Evolutionary conservation across 2,329 filamentous ascomycete species (phyloP).

Genomic region (Colletotrichum endophyticum): DNA sequence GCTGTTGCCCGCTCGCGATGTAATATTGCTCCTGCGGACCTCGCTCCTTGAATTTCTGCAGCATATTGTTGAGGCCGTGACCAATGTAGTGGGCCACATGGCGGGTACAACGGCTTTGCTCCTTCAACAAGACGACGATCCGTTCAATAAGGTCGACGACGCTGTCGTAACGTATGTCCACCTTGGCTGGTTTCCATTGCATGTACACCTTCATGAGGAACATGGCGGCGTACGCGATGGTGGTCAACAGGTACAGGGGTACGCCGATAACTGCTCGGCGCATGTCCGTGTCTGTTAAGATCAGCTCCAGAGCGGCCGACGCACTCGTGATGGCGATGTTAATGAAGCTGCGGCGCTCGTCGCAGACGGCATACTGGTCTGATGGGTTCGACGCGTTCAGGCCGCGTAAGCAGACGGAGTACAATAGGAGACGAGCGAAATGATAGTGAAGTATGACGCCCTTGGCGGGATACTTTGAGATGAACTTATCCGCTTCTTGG

Average conservation of each 20-base stretch:
- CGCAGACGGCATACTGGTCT: slow-evolving; percentile 45
- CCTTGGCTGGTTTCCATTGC: slow-evolving; percentile 31
- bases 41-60: slow-evolving; percentile 29
- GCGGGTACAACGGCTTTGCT: slow-evolving; percentile 26
- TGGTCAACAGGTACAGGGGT: slow-evolving; percentile 35
- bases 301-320: slow-evolving; percentile 30
- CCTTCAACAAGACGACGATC: slow-evolving; percentile 26
- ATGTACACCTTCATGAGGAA: slow-evolving; percentile 37
- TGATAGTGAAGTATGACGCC: slow-evolving; percentile 54
- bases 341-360: slow-evolving; percentile 48
- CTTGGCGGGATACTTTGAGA: slow-evolving; percentile 54
- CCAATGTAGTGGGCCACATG: slow-evolving; percentile 34
- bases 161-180: slow-evolving; percentile 34
- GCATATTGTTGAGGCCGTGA: slow-evolving; percentile 31
- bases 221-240: slow-evolving; percentile 34
- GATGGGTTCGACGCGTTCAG: slow-evolving; percentile 25
- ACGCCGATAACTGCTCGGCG: slow-evolving; percentile 33
- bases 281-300: slow-evolving; percentile 34
- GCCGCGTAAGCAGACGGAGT: slow-evolving; percentile 50
- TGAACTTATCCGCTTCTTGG: slow-evolving; percentile 47
- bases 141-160: slow-evolving; percentile 29
- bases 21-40: slow-evolving; percentile 15
- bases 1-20: background rate
- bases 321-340: slow-evolving; percentile 42
- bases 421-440: slow-evolving; percentile 54